A percentile compares a stretch with the other conserved stretches of the same genome.
Conservation (phyloP, 345 rosid genomes). For the Leavenworthia alabamica region DNA sequence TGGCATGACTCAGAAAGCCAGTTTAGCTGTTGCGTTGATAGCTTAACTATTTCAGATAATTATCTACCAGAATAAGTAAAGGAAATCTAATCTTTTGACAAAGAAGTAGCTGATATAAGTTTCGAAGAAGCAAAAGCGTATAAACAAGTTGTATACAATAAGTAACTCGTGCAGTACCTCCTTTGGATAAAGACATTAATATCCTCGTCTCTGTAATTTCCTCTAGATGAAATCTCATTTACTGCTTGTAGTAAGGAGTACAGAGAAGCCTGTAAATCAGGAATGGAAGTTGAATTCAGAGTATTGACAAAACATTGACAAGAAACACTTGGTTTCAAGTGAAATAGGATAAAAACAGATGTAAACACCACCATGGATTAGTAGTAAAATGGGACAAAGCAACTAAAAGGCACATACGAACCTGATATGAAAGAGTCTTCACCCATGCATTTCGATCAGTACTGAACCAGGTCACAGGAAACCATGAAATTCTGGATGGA, state of each 20-base stretch:
- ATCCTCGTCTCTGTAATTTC: conserved; percentile 75
- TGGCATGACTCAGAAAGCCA: conserved; percentile 5
- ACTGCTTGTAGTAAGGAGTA: conserved; percentile 87
- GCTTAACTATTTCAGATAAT: not conserved
- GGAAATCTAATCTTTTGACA: not conserved
- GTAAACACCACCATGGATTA: not conserved
- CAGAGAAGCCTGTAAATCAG: conserved; percentile 63
- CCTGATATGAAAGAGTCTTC: conserved; percentile 91
- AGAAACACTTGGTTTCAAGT: not conserved
- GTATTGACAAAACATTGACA: conserved; percentile 6
- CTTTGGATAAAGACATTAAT: conserved; percentile 65
- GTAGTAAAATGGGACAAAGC: not conserved
- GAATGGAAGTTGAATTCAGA: conserved; percentile 23
- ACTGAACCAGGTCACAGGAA: conserved; percentile 76
- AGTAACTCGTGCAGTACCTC: conserved; percentile 43
- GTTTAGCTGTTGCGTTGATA: not conserved
- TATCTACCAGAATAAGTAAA: not conserved
- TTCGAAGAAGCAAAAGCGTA: not conserved
- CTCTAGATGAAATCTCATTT: conserved; percentile 70
- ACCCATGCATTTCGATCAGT: conserved; percentile 68
- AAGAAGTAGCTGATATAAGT: not conserved
- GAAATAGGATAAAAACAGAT: not conserved
- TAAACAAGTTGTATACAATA: conserved; percentile 10
- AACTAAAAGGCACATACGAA: conserved; percentile 13
- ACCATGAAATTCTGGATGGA: conserved; percentile 60